Base-by-base conservation (phyloP, 306 rosid genomes). In the Sophora flavescens region DNA sequence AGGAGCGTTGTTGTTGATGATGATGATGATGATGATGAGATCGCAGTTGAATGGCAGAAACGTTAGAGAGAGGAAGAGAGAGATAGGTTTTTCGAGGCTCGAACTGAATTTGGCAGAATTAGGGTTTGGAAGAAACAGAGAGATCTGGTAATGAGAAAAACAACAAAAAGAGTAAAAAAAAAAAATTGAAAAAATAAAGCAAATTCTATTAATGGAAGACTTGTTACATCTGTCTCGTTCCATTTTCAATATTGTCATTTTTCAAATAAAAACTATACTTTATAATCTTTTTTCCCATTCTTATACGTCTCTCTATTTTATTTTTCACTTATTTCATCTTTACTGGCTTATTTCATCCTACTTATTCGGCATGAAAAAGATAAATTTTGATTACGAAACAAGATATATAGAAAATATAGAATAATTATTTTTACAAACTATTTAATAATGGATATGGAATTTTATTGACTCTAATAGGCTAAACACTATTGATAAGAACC, bases 61-160 rank as follows among this genome's bases (percentile, higher is more conserved):
- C 68, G 89, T 66, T 47, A 62, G 72, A 54, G 61, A 42, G 77
- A 66, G 78, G 72, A 62, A 78, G 74, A 52, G 28, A 58, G 82
- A 70, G 89, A 89, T 72, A 72, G 89, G 88, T 72, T 83, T 87
- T 85, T 68, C 88, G 79, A 87, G 91, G 93, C 83, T 78, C 66
- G 80, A 84, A 81, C 85, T 82, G 85, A 86, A 87, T 80, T 84
- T 62, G 87, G 71, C 63, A 58, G 84, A 86, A 86, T 89, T 89
- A 87, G 93, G 93, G 91, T 87, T 89, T 89, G 85, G 92, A 84
- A 72, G 81, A 67, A 36, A 74, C 52, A 71, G 71, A 72, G 82
- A 76, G 82, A 76, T 81, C 82, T 64, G 78, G 15, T 18, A 36
- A 48, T 1, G 8, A 36, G 38, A 71, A 79, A 65, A 48, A 63